These are phyloP conservation scores for Alternaria brassicae DNA, from an alignment of 2,329 filamentous ascomycete species.

Conservation along the genomic window DNA sequence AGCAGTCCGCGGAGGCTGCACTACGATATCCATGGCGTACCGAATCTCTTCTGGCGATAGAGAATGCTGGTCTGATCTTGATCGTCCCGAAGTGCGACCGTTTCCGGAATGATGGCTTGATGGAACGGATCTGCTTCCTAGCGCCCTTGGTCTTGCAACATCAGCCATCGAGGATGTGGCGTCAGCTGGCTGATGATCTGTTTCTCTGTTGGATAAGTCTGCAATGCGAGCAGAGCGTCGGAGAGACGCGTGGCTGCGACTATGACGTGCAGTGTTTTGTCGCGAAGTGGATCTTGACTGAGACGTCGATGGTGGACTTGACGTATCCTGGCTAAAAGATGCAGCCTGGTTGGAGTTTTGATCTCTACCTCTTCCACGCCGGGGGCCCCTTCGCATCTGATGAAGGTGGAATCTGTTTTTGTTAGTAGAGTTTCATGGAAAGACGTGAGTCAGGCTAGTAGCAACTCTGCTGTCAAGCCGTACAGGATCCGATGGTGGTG, in stretches of 20 bases:
- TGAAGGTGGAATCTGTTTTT: conserved; percentile 40
- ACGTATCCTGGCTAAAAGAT: conserved; percentile 35
- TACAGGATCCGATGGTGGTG: conserved; percentile 13
- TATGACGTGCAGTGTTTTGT: conserved; percentile 23
- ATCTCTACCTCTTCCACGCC: conserved; percentile 47
- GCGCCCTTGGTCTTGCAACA: conserved; percentile 47
- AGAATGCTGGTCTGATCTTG: conserved; percentile 35
- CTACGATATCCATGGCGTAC: conserved; percentile 50
- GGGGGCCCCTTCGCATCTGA: conserved; percentile 49
- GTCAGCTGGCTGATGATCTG: conserved; percentile 23
- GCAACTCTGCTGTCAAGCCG: conserved; percentile 36
- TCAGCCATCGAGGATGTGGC: conserved; percentile 44
- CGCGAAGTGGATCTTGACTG: conserved; percentile 21
- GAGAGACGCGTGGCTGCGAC: conserved; percentile 32
- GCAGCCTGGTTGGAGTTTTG: conserved; percentile 35
- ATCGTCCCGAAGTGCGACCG: conserved; percentile 29
- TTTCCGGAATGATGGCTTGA: conserved; percentile 38
- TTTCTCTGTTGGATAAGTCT: conserved; percentile 38
- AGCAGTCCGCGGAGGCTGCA: conserved; percentile 47
- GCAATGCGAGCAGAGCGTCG: conserved; percentile 46
- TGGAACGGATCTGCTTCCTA: conserved; percentile 42
- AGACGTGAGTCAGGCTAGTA: conserved; percentile 24
- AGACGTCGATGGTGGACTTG: conserved; percentile 25
- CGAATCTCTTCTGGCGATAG: conserved; percentile 40
- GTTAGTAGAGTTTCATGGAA: conserved; percentile 38